Evolutionary conservation across 2,329 filamentous ascomycete genomes (phyloP).

Genomic region (Sphaerulina musiva): DNA sequence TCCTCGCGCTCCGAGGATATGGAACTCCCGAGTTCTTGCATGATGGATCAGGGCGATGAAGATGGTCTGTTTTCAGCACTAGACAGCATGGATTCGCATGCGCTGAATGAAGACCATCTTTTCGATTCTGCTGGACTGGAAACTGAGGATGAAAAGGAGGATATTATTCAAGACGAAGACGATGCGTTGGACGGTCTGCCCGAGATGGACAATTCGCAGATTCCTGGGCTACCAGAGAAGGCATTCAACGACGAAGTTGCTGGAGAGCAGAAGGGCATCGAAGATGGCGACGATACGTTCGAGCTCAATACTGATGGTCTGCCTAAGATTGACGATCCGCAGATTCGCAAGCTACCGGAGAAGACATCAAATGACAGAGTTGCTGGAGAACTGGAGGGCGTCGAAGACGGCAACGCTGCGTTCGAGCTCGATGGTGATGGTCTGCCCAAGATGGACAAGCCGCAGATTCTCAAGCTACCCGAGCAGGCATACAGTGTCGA

Average conservation of each 20-base stretch:
- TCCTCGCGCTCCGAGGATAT: neutral
- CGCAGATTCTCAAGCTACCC: neutral
- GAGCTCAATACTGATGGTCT: neutral
- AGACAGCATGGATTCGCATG: neutral
- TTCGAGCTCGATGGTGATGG: neutral
- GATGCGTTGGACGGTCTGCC: neutral
- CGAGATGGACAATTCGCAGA: neutral
- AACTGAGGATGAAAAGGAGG: constrained; percentile 3
- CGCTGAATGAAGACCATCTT: neutral
- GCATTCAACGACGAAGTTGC: neutral
- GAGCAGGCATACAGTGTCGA: neutral
- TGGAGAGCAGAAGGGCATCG: no score
- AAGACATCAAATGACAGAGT: neutral
- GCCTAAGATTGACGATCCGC: neutral
- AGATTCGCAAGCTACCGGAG: neutral
- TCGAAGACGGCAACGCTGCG: neutral
- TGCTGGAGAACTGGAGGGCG: neutral
- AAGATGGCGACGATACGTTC: no score
- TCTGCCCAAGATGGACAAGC: neutral
- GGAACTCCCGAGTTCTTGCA: neutral
- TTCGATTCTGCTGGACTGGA: neutral
- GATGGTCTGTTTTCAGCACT: neutral
- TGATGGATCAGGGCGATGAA: neutral
- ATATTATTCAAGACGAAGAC: neutral
- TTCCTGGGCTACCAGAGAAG: neutral